phyloP scores from a whole-genome alignment of 305 asterid genomes.

The Ilex paraguariensis region DNA sequence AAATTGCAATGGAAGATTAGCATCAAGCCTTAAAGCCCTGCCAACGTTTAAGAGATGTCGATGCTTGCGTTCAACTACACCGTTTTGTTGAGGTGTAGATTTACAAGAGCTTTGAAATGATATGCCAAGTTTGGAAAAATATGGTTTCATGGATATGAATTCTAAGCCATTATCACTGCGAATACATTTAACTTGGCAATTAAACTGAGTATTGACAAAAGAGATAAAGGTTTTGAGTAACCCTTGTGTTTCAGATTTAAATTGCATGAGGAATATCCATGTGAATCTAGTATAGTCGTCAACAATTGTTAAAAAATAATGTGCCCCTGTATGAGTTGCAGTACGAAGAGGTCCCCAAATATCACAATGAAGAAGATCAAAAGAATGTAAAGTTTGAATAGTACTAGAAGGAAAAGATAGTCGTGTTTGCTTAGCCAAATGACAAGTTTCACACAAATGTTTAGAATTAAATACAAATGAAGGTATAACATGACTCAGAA shows the following conservation, averaged over 20 bases:
- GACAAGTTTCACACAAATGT: too few species aligned
- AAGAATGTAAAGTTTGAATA: background rate
- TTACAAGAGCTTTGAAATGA: background rate
- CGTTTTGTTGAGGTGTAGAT: background rate
- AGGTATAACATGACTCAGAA: background rate
- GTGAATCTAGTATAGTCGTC: background rate
- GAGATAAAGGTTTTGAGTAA: background rate
- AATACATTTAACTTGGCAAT: background rate
- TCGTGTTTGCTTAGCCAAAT: background rate
- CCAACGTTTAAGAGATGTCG: background rate
- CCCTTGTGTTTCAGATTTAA: background rate
- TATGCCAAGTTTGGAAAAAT: too few species aligned
- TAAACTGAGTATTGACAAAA: background rate
- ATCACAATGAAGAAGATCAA: background rate
- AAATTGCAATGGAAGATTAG: background rate
- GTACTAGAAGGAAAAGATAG: background rate
- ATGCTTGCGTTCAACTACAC: background rate
- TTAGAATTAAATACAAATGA: background rate
- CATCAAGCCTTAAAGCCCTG: too few species aligned
- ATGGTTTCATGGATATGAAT: background rate
- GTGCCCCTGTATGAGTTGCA: too few species aligned
- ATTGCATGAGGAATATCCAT: background rate
- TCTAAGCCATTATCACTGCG: background rate
- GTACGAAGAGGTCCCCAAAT: too few species aligned
- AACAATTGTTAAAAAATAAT: background rate